Base-by-base conservation (phyloP, 2,329 filamentous ascomycete genomes). In the Phialocephala subalpina region DNA sequence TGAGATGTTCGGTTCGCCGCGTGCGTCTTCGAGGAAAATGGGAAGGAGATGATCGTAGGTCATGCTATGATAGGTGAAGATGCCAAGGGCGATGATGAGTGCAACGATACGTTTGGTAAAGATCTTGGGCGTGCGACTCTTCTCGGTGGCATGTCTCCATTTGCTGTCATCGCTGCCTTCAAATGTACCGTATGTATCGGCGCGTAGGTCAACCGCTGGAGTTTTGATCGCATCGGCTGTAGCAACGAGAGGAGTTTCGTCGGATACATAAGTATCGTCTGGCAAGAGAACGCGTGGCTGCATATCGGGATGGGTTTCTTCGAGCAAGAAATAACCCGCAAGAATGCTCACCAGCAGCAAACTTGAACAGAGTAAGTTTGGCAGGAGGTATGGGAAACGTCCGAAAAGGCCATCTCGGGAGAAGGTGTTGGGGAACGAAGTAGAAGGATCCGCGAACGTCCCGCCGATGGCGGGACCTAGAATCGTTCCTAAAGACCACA, bases 11-110 rank as follows among this genome's bases (percentile, higher is more conserved):
- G 68, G 49, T 29, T 79, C 76, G 68, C 79, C 80, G 35, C 86
- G 85, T 47, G 89, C 84, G 73, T 97, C 94, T 77, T 97, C 94
- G 60, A 97, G 88, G 80, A 97, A 97, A 66, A 97, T 97, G 8
- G 94, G 94, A 62, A 97, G 84, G 0, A 97, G 85, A 76, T 97
- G 92, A 75, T 97, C 95, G 79, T 93, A 97, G 0, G 92, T 94
- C 94, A 97, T 97, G 42, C 91, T 93, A 79, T 97, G 94, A 77
- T 97, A 97, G 4, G 93, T 96, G 80, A 97, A 97, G 69, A 97
- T 92, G 53, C 91, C 92, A 57, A 97, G 81, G 1, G 94, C 91
- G n/a, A 93, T 75, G 45, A 96, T 88, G 61, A 97, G 86, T 78
- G 92, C 89, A 70, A 92, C 82, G 67, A 97, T 89, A 47, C 86